Conservation (phyloP, 2,329 filamentous ascomycete genomes). For the Neocucurbitaria cava region DNA sequence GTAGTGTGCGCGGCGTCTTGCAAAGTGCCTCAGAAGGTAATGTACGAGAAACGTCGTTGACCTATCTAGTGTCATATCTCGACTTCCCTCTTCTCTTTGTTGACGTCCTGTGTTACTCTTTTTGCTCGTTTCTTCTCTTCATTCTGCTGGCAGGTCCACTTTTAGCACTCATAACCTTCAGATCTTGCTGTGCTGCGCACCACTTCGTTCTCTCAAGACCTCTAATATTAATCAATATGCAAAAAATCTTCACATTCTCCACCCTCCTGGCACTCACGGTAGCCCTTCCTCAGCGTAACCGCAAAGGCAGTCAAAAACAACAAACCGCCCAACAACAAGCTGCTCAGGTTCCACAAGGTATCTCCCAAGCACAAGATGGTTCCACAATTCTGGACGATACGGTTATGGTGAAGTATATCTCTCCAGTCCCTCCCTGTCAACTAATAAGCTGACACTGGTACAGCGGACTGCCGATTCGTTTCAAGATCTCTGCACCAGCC, state of each 20-base stretch:
- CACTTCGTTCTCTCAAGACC: not conserved
- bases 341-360: conserved; percentile 43
- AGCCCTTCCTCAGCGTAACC: conserved; percentile 34
- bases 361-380: conserved; percentile 59
- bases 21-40: not conserved
- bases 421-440: not conserved
- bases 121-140: not conserved
- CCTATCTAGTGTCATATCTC: not conserved
- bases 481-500: conserved; percentile 63
- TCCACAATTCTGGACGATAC: conserved; percentile 64
- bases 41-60: no score
- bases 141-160: conserved; percentile 35
- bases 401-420: conserved; percentile 55
- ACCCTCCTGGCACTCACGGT: conserved; percentile 29
- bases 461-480: conserved; percentile 60
- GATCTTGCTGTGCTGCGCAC: not conserved
- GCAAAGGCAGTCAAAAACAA: conserved; percentile 13
- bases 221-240: conserved; percentile 9
- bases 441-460: not conserved
- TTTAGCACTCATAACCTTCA: conserved; percentile 24
- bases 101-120: not conserved
- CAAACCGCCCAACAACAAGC: conserved; percentile 44
- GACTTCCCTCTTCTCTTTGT: conserved; percentile 4
- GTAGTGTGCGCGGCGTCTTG: conserved; percentile 1
- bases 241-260: conserved; percentile 16